Evolutionary conservation across 2,329 filamentous ascomycete species (phyloP).

Genomic region (Penicillium janthinellum): DNA sequence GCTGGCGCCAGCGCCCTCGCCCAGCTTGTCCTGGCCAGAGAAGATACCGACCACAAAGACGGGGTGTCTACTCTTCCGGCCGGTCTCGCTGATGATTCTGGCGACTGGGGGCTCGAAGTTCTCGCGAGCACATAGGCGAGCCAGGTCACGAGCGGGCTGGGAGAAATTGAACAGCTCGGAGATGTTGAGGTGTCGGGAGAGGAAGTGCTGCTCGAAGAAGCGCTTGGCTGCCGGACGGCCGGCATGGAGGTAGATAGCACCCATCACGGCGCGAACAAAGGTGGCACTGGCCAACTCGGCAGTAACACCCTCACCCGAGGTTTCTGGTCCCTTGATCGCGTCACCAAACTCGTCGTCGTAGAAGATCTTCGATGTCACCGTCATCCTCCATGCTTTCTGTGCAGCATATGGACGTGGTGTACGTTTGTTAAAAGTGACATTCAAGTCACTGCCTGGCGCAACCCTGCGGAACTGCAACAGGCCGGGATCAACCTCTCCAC

Average conservation of each 20-base stretch:
- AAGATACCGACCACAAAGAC: conserved; percentile 95
- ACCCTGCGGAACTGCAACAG: conserved; percentile 74
- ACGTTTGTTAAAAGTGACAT: conserved; percentile 46
- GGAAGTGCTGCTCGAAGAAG: conserved; percentile 82
- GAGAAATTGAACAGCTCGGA: conserved; percentile 79
- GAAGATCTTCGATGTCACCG: conserved; percentile 74
- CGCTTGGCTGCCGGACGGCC: conserved; percentile 76
- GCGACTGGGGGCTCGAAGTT: conserved; percentile 86
- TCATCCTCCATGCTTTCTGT: conserved; percentile 65
- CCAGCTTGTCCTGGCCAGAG: conserved; percentile 86
- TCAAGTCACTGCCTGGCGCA: conserved; percentile 44
- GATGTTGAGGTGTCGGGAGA: conserved; percentile 76
- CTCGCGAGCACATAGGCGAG: conserved; percentile 80
- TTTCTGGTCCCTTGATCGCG: conserved; percentile 37
- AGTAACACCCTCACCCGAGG: conserved; percentile 43
- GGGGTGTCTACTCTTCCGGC: conserved; percentile 77
- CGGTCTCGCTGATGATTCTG: conserved; percentile 86
- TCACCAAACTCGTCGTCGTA: conserved; percentile 87
- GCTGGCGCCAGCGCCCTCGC: conserved; percentile 80
- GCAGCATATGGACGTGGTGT: conserved; percentile 48
- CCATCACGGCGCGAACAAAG: conserved; percentile 81
- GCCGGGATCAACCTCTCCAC: conserved; percentile 88
- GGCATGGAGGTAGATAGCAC: conserved; percentile 81
- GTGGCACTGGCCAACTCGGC: conserved; percentile 66
- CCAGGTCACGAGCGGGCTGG: conserved; percentile 80